Evolutionary conservation across 768 basidiomycete genomes (phyloP).

Genomic region (Galerina marginata): DNA sequence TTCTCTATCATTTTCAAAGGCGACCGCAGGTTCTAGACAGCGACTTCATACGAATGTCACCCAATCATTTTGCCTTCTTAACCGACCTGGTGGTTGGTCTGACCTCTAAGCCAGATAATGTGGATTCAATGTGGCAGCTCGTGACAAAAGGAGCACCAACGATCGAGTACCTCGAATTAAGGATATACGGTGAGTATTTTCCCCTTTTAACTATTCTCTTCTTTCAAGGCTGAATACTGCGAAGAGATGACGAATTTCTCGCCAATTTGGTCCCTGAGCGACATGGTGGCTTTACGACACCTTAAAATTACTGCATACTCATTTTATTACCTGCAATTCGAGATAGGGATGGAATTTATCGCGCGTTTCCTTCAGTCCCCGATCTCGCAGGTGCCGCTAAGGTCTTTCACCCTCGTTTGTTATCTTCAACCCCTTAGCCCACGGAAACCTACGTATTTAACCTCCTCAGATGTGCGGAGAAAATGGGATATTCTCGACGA

Average conservation of each 20-base stretch:
- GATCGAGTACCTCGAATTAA: not conserved
- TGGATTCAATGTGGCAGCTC: not conserved
- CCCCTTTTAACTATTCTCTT: not conserved
- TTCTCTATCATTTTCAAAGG: too few relatives aligned
- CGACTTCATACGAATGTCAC: too few relatives aligned
- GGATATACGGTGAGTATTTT: not conserved
- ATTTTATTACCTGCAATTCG: too few relatives aligned
- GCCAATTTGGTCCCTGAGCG: not conserved
- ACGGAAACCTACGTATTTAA: too few relatives aligned
- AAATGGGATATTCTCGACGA: too few relatives aligned
- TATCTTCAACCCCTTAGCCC: too few relatives aligned
- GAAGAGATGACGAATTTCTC: not conserved
- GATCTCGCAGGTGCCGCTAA: too few relatives aligned
- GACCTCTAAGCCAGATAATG: not conserved
- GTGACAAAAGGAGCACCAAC: not conserved
- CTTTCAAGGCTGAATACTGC: not conserved
- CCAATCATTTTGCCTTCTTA: not conserved
- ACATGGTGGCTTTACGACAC: not conserved
- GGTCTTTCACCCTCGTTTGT: too few relatives aligned
- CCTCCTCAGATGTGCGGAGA: too few relatives aligned
- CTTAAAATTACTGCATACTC: not conserved
- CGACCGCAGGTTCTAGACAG: too few relatives aligned
- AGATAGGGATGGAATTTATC: too few relatives aligned
- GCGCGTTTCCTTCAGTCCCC: too few relatives aligned
- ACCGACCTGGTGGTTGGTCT: not conserved